phyloP scores from a whole-genome alignment of 116 monocot species.

The Zostera marina region DNA sequence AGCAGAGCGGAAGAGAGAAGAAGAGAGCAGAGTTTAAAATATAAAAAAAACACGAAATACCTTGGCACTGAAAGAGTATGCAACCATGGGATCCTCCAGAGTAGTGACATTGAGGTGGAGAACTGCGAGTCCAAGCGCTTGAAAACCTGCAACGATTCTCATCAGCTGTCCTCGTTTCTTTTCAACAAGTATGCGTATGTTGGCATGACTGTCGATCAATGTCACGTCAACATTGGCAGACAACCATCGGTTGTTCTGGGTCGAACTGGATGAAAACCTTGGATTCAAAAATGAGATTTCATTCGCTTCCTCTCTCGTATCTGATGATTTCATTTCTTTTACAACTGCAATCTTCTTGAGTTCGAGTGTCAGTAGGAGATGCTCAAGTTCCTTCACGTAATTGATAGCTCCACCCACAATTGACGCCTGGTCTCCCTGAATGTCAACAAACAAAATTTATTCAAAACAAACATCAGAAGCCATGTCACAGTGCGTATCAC shows the following conservation, averaged over 20 bases:
- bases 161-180: constrained; percentile 47
- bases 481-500: too few species aligned
- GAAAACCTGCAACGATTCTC: constrained; percentile 44
- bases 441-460: too few species aligned
- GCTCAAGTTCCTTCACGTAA: constrained; percentile 87
- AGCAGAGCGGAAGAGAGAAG: too few species aligned
- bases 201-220: constrained; percentile 54
- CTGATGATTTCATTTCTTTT: not conserved
- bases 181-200: constrained; percentile 34
- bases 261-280: constrained; percentile 24
- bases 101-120: constrained; percentile 72
- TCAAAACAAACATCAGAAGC: too few species aligned
- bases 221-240: constrained; percentile 54
- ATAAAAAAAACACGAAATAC: too few species aligned
- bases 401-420: constrained; percentile 93
- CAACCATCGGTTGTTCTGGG: constrained; percentile 11
- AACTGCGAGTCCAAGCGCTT: constrained; percentile 30
- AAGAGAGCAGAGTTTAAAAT: too few species aligned
- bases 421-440: constrained; percentile 89
- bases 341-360: constrained; percentile 12
- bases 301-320: too few species aligned
- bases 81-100: constrained; percentile 42
- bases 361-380: constrained; percentile 64
- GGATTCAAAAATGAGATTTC: too few species aligned
- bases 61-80: constrained; percentile 73